Evolutionary conservation across 352 stramenopile genomes (phyloP), one percentile per base, ranked within the genome.

Genomic region (Ophiocytium majus): DNA sequence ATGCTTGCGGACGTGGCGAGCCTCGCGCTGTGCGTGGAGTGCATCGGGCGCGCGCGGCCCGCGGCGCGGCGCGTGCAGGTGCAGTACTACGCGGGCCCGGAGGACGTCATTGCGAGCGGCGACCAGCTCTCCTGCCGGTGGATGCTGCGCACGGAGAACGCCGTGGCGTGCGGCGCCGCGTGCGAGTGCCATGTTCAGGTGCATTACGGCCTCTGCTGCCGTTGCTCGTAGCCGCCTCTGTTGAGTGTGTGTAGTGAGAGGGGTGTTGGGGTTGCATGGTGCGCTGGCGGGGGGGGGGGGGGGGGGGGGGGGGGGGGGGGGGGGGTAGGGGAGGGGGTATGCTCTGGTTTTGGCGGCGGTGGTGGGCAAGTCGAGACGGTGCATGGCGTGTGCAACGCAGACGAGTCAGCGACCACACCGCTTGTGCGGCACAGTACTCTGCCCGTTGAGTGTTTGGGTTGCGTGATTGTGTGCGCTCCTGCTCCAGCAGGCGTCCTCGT

Each of bases 111-210:
- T 10, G 14, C 64, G 32, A 50, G 9, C 31, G 76, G 64, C 14
- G 63, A 89, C 17, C 86, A 10, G 64, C 64, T 91, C 14, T 91
- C 89, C 87, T 90, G 87, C 81, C 79, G 76, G 33, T 91, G 87
- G 87, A 76, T 87, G 34, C 82, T 91, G 82, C 78, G 71, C n/a
- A 91, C 86, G 34, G 76, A 83, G 14, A 90, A 90, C 79, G 88
- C 86, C 9, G 76, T 76, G 9, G 49, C 75, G 64, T 83, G 86
- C 63, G 85, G 88, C 5, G 86, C 66, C 9, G 49, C 36, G 43
- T 88, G 49, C 76, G 88, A 90, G 80, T 50, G 74, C 49, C 35
- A 35, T 88, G 76, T 85, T 64, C 74, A 87, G n/a, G n/a, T n/a
- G n/a, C n/a, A n/a, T n/a, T n/a, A n/a, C n/a, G n/a, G n/a, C n/a